phyloP scores from a whole-genome alignment of 768 basidiomycete species.

The Tricholomella constricta region DNA sequence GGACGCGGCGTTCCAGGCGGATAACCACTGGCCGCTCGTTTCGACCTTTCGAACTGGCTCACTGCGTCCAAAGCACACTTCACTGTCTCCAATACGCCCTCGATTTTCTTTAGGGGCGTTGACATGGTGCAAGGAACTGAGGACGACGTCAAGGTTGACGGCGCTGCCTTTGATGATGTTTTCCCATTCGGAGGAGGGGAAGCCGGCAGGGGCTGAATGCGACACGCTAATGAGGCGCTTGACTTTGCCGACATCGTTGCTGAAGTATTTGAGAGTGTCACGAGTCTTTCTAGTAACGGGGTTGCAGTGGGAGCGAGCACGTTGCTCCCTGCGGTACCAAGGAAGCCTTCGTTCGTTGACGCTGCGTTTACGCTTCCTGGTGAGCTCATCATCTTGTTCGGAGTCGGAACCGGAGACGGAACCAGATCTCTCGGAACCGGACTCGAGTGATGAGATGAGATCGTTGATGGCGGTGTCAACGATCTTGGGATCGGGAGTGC shows the following conservation, averaged over 20 bases:
- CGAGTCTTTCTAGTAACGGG: not conserved
- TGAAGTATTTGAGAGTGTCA: not conserved
- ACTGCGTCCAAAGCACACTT: constrained; percentile 14
- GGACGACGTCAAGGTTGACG: constrained; percentile 1
- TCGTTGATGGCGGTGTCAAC: not conserved
- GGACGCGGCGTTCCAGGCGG: too few relatives aligned
- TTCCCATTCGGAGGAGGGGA: constrained; percentile 3
- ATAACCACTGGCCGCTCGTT: too few relatives aligned
- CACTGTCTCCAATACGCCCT: too few relatives aligned
- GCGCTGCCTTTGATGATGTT: not conserved
- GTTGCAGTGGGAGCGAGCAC: not conserved
- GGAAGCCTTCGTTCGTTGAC: not conserved
- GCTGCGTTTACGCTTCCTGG: not conserved
- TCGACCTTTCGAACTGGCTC: constrained; percentile 9
- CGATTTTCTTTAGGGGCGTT: constrained; percentile 15
- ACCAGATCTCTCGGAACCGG: not conserved
- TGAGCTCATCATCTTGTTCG: not conserved
- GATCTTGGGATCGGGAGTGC: too few relatives aligned
- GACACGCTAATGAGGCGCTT: not conserved
- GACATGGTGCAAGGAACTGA: constrained; percentile 13
- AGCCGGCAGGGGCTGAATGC: not conserved
- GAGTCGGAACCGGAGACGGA: not conserved
- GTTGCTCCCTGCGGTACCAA: not conserved
- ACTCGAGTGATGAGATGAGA: too few relatives aligned
- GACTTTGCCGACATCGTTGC: not conserved